Base-by-base conservation (phyloP, 1,284 basidiomycete genomes). In the Trichosporon ovoides region DNA sequence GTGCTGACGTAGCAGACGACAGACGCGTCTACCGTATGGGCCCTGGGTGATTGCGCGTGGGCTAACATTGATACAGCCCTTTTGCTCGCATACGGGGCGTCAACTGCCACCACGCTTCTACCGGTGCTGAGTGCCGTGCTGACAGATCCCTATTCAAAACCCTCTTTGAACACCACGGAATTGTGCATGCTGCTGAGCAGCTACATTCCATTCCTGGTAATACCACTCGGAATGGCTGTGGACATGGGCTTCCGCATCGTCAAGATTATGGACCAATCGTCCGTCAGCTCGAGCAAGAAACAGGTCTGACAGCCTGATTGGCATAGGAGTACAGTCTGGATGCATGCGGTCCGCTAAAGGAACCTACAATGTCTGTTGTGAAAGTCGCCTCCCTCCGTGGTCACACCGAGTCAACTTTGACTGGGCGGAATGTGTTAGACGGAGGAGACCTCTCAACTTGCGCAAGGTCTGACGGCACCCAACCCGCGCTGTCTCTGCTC, bases 121-220 rank as follows among this genome's bases (percentile, higher is more conserved):
- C 84, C 90, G 0, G 89, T 87, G 66, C 72, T 92, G 52, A 74
- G 81, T 2, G 79, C 83, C 24, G 72, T 91, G 38, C 69, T 89
- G 22, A 69, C 77, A 11, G 80, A 80, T 2, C 61, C 63, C 16
- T 37, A 60, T n/a, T 54, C 56, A 2, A 58, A 34, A 12, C 72
- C 72, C 3, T 64, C 68, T 10, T 61, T 68, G 52, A 66, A 64
- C 10, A 55, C 49, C 5, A 13, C 38, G 20, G 64, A 72, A 56
- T 72, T 57, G 81, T 85, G 78, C 18, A 69, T 86, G 40, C 78
- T 91, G n/a, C 77, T 91, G 13, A 80, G 81, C 11, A 85, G 83
- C 66, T 92, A 91, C 66, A 70, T 89, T 3, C 87, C 89, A 0
- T 92, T 87, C 80, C 83, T 88, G 59, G 36, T 88, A 22, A 74